Conservation (phyloP, 495 filamentous ascomycete genomes). For the Trichoderma erinaceum region DNA sequence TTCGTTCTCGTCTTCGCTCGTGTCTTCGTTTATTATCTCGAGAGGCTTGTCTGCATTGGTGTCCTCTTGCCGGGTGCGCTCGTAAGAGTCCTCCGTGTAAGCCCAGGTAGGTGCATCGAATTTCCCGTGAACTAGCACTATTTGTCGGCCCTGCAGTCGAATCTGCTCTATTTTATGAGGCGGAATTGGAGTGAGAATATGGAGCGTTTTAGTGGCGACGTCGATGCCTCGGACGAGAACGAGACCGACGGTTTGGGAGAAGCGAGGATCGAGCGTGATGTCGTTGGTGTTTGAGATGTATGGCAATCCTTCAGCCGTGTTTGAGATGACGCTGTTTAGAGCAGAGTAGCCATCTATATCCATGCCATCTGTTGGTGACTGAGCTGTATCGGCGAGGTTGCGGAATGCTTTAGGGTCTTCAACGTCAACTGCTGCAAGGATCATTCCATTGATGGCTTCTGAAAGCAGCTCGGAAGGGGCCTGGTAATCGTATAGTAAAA, state of each 20-base stretch:
- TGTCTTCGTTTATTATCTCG: slow-evolving; percentile 19
- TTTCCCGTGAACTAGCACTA: slow-evolving; percentile 52
- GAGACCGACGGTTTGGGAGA: slow-evolving; percentile 42
- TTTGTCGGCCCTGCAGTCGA: slow-evolving; percentile 26
- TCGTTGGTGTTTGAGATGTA: slow-evolving; percentile 36
- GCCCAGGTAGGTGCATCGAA: slow-evolving; percentile 55
- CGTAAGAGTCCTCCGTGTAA: slow-evolving; percentile 46
- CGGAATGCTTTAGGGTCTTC: slow-evolving; percentile 32
- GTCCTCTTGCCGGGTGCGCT: slow-evolving; percentile 20
- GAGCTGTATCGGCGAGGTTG: slow-evolving; percentile 15
- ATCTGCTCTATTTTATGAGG: slow-evolving; percentile 26
- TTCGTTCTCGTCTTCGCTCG: slow-evolving; percentile 18
- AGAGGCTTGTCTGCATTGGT: slow-evolving; percentile 18
- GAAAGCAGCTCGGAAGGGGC: slow-evolving; percentile 31
- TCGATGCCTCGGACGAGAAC: slow-evolving; percentile 53
- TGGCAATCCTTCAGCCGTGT: slow-evolving; percentile 33
- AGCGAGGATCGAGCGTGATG: slow-evolving; percentile 37
- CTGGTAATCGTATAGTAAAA: slow-evolving; percentile 45
- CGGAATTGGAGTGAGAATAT: slow-evolving; percentile 47
- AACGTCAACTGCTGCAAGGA: slow-evolving; percentile 36
- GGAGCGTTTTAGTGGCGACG: slow-evolving; percentile 34
- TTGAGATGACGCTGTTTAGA: slow-evolving; percentile 15
- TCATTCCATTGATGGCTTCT: slow-evolving; percentile 40
- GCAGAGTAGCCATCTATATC: background rate
- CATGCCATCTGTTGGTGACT: slow-evolving; percentile 17